Evolutionary conservation across 306 rosid species (phyloP), one percentile per base, ranked within the genome.

Genomic region (Prunus mume): DNA sequence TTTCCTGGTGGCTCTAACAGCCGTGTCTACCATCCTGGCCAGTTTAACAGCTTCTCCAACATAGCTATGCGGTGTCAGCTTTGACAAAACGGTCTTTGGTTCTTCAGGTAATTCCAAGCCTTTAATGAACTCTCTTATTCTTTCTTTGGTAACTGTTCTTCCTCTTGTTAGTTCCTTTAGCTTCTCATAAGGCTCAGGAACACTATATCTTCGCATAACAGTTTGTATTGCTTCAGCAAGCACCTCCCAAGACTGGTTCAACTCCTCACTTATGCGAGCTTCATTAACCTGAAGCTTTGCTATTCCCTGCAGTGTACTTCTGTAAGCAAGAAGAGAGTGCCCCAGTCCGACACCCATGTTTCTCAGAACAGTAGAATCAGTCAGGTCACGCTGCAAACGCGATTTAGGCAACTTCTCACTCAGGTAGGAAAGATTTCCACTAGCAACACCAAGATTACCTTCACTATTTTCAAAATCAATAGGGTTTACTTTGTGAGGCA

Each of bases 401-500:
- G 98, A 93, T 64, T 89, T 88, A 13, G 98, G 98, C 74, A 93
- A 87, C 88, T 93, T 93, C 84, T 67, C 87, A 81, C 98, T 87
- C 60, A 91, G 82, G 68, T 93, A 96, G 74, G 96, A 85, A 17
- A 91, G 83, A 70, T 81, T 80, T 72, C 88, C 92, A 81, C 84
- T 87, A 80, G 96, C 98, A 43, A 89, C 84, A 18, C 97, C 98
- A 69, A 93, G 89, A 86, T 93, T 93, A 72, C 98, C 98, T 89
- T 91, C 97, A 54, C 98, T 91, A 68, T 89, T 93, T 80, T 93
- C 98, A 87, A 91, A 93, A 87, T 93, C 98, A 84, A 93, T 93
- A 5, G 98, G 98, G 81, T 93, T 93, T 38, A 93, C 98, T 85
- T 91, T 91, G 88, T 93, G 98, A 79, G 97, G 97, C 98, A 93